Evolutionary conservation across 1,284 basidiomycete species (phyloP), one percentile per base, ranked within the genome.

Genomic region (Calocybe gambosa): DNA sequence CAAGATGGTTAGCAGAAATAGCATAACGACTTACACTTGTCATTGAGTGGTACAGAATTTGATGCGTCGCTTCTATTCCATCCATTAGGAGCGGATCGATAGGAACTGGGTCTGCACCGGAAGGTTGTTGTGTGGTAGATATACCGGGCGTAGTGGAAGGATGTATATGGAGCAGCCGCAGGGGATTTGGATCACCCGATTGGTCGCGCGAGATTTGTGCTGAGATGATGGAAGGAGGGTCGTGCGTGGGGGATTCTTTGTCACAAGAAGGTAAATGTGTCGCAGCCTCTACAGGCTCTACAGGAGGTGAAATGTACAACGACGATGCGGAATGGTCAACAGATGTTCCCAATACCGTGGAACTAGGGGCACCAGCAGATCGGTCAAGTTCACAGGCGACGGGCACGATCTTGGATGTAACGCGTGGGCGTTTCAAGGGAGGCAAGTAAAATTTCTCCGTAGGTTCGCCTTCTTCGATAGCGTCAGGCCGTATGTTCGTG

Each of bases 31-130:
- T 45, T 41, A 55, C 53, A 16, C 3, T 5, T 7, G 20, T 23
- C 5, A 31, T 34, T 20, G 43, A 16, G 31, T 15, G 29, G 31
- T 38, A 26, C 20, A 21, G 39, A 7, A 49, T 42, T 21, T 45
- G 40, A 39, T 50, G 47, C 18, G 45, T 38, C 16, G 43, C 20
- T 6, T 50, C 49, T 13, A 36, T 28, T 18, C 45, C 42, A 15
- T 50, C 47, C 36, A 55, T 39, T 6, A 57, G 51, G 12, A 44
- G 23, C 29, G 56, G 50, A 50, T 61, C 54, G 44, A 58, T 57
- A 29, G 55, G 43, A 26, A 55, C 18, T 3, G 25, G 5, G 4
- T 49, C 41, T 21, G 31, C 35, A 21, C 42, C 42, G 35, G 33
- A 31, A 26, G 34, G 20, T n/a, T n/a, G n/a, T n/a, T n/a, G n/a